These are phyloP conservation scores for Colletotrichum magnum DNA, from an alignment of 2,329 filamentous ascomycete species.

Conservation along the genomic window DNA sequence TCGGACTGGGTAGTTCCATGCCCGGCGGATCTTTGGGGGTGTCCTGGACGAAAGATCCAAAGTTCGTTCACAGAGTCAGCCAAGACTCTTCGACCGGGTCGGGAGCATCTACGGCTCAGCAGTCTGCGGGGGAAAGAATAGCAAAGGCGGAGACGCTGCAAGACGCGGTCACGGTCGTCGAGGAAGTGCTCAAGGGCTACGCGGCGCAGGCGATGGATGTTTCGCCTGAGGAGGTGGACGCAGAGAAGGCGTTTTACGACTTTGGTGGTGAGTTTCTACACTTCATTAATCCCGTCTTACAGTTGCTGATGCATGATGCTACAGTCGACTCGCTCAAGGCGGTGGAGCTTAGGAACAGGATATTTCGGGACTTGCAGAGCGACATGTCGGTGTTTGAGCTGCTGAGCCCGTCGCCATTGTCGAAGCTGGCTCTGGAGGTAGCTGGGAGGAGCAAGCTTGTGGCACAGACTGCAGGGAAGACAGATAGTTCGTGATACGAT, in stretches of 20 bases:
- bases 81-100: neutral
- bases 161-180: neutral
- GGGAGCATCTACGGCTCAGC: neutral
- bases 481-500: neutral
- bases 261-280: slow-evolving; percentile 14
- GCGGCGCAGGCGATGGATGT: slow-evolving; percentile 24
- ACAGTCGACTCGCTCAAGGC: slow-evolving; percentile 25
- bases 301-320: neutral
- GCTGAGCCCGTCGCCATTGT: slow-evolving; percentile 26
- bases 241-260: slow-evolving; percentile 30
- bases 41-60: slow-evolving; percentile 19
- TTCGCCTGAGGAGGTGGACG: slow-evolving; percentile 1
- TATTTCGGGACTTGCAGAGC: slow-evolving; percentile 19
- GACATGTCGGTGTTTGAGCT: slow-evolving; percentile 32
- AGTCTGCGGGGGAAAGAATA: neutral
- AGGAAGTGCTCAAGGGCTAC: neutral
- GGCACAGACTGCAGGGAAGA: neutral
- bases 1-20: slow-evolving; percentile 16
- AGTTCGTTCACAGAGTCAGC: slow-evolving; percentile 23
- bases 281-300: neutral
- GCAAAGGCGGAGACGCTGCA: neutral
- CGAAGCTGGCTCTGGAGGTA: slow-evolving; percentile 6
- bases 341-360: slow-evolving; percentile 25
- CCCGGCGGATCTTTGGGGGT: neutral
- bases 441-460: slow-evolving; percentile 10